Evolutionary conservation across 2,329 filamentous ascomycete genomes (phyloP).

Genomic region (Talaromyces sp.): DNA sequence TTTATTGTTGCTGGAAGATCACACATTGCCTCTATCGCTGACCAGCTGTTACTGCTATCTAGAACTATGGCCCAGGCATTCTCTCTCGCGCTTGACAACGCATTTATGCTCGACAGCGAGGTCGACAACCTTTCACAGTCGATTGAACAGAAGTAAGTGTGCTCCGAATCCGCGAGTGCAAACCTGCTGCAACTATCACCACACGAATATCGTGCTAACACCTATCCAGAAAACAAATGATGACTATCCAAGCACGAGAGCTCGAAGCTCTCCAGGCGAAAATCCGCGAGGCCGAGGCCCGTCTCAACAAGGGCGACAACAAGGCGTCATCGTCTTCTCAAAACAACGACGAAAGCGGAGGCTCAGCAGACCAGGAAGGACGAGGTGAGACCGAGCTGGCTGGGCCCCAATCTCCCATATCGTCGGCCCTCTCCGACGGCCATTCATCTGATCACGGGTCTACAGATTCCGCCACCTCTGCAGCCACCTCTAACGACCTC

Average conservation of each 20-base stretch:
- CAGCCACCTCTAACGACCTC: constrained; percentile 16
- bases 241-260: constrained; percentile 69
- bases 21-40: not conserved
- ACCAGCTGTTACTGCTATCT: constrained; percentile 11
- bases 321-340: constrained; percentile 11
- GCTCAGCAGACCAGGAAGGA: constrained; percentile 13
- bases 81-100: constrained; percentile 76
- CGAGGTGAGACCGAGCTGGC: constrained; percentile 16
- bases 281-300: constrained; percentile 78
- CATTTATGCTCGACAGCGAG: constrained; percentile 81
- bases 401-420: constrained; percentile 14
- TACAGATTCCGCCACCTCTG: constrained; percentile 18
- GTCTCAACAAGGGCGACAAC: constrained; percentile 46
- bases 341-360: constrained; percentile 10
- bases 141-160: constrained; percentile 72
- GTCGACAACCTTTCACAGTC: constrained; percentile 68
- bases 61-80: constrained; percentile 87
- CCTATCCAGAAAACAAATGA: constrained; percentile 65
- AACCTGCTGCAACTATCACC: not conserved
- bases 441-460: constrained; percentile 19
- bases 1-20: not conserved
- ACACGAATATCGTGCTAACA: not conserved
- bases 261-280: constrained; percentile 80
- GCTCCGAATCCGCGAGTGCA: not conserved
- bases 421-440: constrained; percentile 14